Conservation (phyloP, 2,329 filamentous ascomycete genomes). For the Aureobasidium mangrovei region DNA sequence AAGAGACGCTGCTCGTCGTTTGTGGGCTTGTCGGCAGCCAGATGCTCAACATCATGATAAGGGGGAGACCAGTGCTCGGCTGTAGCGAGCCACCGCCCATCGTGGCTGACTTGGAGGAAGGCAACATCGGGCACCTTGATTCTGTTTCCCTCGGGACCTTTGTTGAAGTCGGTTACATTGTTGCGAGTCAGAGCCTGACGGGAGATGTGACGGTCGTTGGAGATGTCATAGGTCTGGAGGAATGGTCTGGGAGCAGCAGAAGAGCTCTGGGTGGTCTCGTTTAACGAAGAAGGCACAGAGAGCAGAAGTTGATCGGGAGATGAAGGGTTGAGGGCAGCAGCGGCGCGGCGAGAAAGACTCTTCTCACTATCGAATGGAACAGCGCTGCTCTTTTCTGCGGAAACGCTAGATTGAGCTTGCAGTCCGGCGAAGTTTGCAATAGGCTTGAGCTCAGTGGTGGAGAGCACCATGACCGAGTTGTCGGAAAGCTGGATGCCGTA, state of each 20-base stretch:
- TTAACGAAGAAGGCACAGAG: constrained; percentile 34
- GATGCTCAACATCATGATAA: constrained; percentile 53
- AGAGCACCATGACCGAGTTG: constrained; percentile 84
- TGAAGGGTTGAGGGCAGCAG: constrained; percentile 34
- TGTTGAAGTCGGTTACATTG: constrained; percentile 72
- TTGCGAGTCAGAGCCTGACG: constrained; percentile 85
- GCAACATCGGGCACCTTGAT: constrained; percentile 72
- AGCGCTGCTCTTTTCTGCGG: constrained; percentile 13
- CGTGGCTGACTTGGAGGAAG: constrained; percentile 63
- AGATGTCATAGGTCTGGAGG: constrained; percentile 82
- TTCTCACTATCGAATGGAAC: constrained; percentile 30
- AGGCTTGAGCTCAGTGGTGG: constrained; percentile 79
- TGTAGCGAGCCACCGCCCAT: constrained; percentile 85
- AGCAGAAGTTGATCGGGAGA: constrained; percentile 35
- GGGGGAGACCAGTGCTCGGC: constrained; percentile 85
- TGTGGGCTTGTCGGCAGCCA: constrained; percentile 36
- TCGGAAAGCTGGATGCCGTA: constrained; percentile 83
- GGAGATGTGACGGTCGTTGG: constrained; percentile 65
- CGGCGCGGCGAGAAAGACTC: constrained; percentile 16
- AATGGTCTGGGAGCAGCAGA: constrained; percentile 42
- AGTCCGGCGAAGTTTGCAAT: constrained; percentile 77
- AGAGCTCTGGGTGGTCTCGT: constrained; percentile 17
- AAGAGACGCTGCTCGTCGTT: constrained; percentile 35
- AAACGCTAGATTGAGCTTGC: constrained; percentile 40
- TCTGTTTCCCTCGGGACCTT: constrained; percentile 59